Evolutionary conservation across 805 yeast species (phyloP).

Genomic region (Candida mattraensis): DNA sequence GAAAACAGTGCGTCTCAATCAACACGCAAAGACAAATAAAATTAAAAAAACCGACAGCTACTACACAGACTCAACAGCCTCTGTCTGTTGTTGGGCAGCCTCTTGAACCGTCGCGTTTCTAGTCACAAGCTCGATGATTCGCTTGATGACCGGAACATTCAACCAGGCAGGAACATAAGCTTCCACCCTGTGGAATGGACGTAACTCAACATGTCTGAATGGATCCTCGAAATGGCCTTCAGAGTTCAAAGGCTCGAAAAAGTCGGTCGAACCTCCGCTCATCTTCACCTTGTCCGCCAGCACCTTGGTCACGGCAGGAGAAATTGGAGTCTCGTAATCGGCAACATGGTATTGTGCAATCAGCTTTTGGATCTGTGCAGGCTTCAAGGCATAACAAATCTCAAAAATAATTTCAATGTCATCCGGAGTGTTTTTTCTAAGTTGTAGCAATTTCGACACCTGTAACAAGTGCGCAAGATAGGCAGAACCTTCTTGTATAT

Average conservation of each 20-base stretch:
- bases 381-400: slow-evolving; percentile 90
- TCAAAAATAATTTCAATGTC: slow-evolving; percentile 93
- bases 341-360: slow-evolving; percentile 87
- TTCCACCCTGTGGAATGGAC: slow-evolving; percentile 79
- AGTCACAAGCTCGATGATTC: slow-evolving; percentile 85
- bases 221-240: slow-evolving; percentile 84
- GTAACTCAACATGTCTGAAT: slow-evolving; percentile 66
- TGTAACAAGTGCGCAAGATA: slow-evolving; percentile 86
- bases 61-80: background rate
- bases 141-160: slow-evolving; percentile 82
- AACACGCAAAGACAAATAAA: slow-evolving; percentile 1
- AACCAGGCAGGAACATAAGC: slow-evolving; percentile 95
- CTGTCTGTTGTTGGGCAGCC: slow-evolving; percentile 19
- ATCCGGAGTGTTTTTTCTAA: slow-evolving; percentile 83
- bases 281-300: slow-evolving; percentile 79
- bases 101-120: slow-evolving; percentile 77
- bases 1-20: too few species aligned
- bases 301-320: slow-evolving; percentile 73
- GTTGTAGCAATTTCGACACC: slow-evolving; percentile 88
- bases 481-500: slow-evolving; percentile 81
- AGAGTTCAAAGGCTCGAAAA: slow-evolving; percentile 66
- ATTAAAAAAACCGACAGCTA: slow-evolving; percentile 1
- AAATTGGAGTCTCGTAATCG: slow-evolving; percentile 91
- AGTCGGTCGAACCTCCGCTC: slow-evolving; percentile 56
- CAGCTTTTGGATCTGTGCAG: slow-evolving; percentile 92